Conservation (phyloP, 495 filamentous ascomycete genomes). For the Aspergillus heteromorphus region DNA sequence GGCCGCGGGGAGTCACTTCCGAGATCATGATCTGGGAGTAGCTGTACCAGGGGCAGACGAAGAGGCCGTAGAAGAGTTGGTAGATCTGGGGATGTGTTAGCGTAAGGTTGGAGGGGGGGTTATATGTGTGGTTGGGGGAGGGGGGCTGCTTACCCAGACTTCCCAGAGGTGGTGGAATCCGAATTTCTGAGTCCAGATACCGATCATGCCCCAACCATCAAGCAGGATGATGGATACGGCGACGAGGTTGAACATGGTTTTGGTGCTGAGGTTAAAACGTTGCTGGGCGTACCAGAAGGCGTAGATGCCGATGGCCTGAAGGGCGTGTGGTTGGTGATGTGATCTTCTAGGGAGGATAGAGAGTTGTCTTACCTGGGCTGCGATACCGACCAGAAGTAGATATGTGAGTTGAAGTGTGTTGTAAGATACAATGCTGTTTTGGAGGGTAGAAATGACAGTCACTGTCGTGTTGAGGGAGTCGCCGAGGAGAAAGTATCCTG, state of each 20-base stretch:
- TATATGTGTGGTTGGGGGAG: background rate
- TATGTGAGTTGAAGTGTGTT: slow-evolving; percentile 58
- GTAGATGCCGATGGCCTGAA: slow-evolving; percentile 53
- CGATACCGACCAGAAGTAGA: slow-evolving; percentile 58
- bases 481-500: slow-evolving; percentile 59
- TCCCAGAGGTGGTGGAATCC: slow-evolving; percentile 61
- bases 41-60: slow-evolving; percentile 65
- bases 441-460: slow-evolving; percentile 58
- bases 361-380: slow-evolving; percentile 41
- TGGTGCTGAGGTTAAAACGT: slow-evolving; percentile 47
- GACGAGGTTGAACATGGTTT: slow-evolving; percentile 59
- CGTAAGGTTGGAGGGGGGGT: background rate
- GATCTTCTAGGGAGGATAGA: background rate
- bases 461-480: slow-evolving; percentile 63
- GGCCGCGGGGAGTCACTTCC: slow-evolving; percentile 58
- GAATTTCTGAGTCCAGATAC: slow-evolving; percentile 57
- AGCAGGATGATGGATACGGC: slow-evolving; percentile 52
- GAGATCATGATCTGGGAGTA: slow-evolving; percentile 66
- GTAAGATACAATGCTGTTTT: slow-evolving; percentile 57
- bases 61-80: slow-evolving; percentile 58
- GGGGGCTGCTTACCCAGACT: slow-evolving; percentile 40
- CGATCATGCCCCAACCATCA: slow-evolving; percentile 63
- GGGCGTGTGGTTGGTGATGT: background rate
- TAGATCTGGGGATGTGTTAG: slow-evolving; percentile 41
- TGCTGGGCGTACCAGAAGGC: slow-evolving; percentile 55